These are phyloP conservation scores for Hortaea sp. DNA, from an alignment of 2,329 filamentous ascomycete genomes.

Conservation along the genomic window DNA sequence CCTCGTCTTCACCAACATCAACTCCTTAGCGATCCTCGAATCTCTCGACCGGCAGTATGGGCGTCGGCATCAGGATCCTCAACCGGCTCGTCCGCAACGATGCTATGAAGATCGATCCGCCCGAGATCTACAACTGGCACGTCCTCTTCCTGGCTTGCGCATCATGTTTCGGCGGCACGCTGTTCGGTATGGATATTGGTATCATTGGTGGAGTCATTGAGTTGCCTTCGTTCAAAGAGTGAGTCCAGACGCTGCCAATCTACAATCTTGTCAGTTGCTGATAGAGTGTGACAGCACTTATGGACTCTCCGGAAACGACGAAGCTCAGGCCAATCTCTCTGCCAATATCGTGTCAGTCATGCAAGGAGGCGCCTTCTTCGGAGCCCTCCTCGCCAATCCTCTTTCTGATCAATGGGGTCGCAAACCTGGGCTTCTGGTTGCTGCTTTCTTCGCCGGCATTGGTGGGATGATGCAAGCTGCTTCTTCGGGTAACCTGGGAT, in stretches of 20 bases:
- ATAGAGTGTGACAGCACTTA: not conserved
- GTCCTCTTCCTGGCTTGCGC: slow-evolving; percentile 45
- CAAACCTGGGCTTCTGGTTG: no score
- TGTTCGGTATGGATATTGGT: slow-evolving; percentile 57
- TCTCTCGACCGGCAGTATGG: not conserved
- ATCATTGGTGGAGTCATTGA: slow-evolving; percentile 58
- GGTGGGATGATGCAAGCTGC: no score
- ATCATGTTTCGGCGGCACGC: slow-evolving; percentile 58
- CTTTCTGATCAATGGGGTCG: slow-evolving; percentile 41
- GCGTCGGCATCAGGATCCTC: slow-evolving; percentile 31
- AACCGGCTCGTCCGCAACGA: slow-evolving; percentile 56
- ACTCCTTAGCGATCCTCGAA: no score
- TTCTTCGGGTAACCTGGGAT: no score
- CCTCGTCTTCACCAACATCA: no score
- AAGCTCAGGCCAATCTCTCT: slow-evolving; percentile 35
- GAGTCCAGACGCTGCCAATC: slow-evolving; percentile 10
- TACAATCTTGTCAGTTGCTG: not conserved
- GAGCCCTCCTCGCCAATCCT: slow-evolving; percentile 49
- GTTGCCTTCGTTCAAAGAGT: slow-evolving; percentile 48
- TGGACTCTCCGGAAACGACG: not conserved
- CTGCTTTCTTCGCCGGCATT: no score
- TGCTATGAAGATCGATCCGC: slow-evolving; percentile 57
- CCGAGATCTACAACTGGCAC: slow-evolving; percentile 59
- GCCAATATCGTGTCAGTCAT: slow-evolving; percentile 64
- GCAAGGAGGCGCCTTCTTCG: slow-evolving; percentile 58